Base-by-base conservation (phyloP, 208 protist species). In the Wallacemonas collosoma region DNA sequence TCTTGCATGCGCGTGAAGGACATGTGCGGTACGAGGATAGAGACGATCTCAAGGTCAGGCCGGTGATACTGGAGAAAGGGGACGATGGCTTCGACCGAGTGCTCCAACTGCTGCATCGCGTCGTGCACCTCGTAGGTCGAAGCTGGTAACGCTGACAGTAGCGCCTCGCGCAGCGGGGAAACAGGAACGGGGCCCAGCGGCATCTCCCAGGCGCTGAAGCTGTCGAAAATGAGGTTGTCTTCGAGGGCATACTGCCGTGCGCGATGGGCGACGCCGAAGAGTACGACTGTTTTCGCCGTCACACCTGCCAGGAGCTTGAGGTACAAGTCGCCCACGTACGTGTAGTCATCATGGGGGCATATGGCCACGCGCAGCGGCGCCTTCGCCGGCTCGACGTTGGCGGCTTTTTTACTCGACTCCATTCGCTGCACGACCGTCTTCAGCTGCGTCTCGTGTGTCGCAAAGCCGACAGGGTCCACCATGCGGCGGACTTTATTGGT, bases 11-110 rank as follows among this genome's bases (percentile, higher is more conserved):
- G 70, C 5, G 7, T 50, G 54, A 68, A 80, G 39, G 64, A 75
- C 75, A 75, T 72, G 63, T 75, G 72, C 39, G 65, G 50, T 17
- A 72, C 75, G 1, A 72, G 62, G 51, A 75, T 75, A 8, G 75
- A 62, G 48, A 80, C 70, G 47, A 75, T 75, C 57, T 72, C 75
- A 1, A 80, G 51, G 17, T 75, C 75, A n/a, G 36, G 55, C 40
- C 70, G 73, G 65, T 68, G 56, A 48, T 68, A 44, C 75, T 75
- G 65, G 56, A 80, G 39, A 26, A 75, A 69, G 15, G 57, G 75
- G 3, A 80, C 66, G 50, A 80, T 80, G 56, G 75, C 70, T 43
- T 80, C 75, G 47, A 80, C 69, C 64, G 75, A 72, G 69, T 72
- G 65, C 57, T 75, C 75, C 8, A 80, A 57, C 36, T 53, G 64